phyloP scores from a whole-genome alignment of 805 yeast species.

The Suhomyces kilbournensis region DNA sequence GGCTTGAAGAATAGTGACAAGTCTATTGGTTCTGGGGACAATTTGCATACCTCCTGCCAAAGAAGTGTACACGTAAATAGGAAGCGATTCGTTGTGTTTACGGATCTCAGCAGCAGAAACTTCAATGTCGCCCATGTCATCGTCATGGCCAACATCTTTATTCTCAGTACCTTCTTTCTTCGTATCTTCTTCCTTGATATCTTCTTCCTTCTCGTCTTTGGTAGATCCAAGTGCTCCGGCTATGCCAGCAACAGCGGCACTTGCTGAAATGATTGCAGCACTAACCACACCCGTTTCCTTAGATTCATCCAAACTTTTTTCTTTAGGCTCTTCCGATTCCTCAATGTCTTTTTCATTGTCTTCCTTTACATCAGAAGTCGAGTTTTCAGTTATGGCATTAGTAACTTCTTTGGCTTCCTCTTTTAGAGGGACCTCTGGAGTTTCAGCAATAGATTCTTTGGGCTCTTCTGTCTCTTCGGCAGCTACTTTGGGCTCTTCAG shows the following conservation, averaged over 20 bases:
- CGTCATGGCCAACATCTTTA: neutral
- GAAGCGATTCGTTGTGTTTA: constrained; percentile 45
- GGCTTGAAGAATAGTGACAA: constrained; percentile 71
- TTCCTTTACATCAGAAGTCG: neutral
- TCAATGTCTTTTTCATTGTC: neutral
- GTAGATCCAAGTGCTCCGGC: neutral
- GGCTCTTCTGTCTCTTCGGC: neutral
- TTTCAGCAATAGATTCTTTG: neutral
- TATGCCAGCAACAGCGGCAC: constrained; percentile 1
- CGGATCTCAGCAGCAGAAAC: constrained; percentile 43
- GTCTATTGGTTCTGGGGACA: constrained; percentile 70
- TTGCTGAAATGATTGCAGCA: constrained; percentile 1
- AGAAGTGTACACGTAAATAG: constrained; percentile 79
- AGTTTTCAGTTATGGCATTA: neutral
- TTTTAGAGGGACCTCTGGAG: neutral
- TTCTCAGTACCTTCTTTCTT: neutral
- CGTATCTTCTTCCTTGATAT: neutral
- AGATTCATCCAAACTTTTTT: constrained; percentile 7
- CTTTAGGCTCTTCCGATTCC: constrained; percentile 2
- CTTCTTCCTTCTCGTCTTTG: neutral
- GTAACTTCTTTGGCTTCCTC: neutral
- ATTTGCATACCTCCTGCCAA: constrained; percentile 85
- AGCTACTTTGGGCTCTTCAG: neutral
- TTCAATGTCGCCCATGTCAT: constrained; percentile 26
- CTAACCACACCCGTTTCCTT: constrained; percentile 5